Base-by-base conservation (phyloP, 2,329 filamentous ascomycete species). In the Pseudogymnoascus sp. region DNA sequence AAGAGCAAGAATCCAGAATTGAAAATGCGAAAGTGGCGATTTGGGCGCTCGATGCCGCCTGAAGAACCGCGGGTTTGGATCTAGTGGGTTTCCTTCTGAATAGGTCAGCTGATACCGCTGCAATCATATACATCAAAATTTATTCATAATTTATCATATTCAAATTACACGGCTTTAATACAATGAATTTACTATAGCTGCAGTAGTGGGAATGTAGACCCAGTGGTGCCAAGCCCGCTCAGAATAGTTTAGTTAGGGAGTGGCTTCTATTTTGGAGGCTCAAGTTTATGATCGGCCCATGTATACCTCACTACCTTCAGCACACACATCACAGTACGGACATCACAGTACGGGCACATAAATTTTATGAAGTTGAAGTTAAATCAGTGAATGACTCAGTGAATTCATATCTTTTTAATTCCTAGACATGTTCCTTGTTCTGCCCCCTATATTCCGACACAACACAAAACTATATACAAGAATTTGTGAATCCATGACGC, bases 21-120 rank as follows among this genome's bases (percentile, higher is more conserved):
- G 3, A 67, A 56, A 26, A 64, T 37, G 16, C 60, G 64, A 11
- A 64, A 26, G 14, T 65, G 63, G 61, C 40, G 31, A 6, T 22
- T 46, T 16, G 41, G 24, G 8, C 33, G 60, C 7, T 33, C 26
- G 10, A 60, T 59, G n/a, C 19, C 46, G 0, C 62, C 65, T 16
- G 60, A 65, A 2, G 60, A 70, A 35, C 61, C 65, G 2, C 33
- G 56, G 26, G 67, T 28, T 59, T 70, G 66, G 68, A 68, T 69
- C 35, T 65, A 63, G n/a, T 16, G 6, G 40, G 16, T 4, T 22
- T 8, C 41, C 19, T 7, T 50, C 6, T 6, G 7, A 6, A 8
- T 7, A 53, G 4, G 7, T 5, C 24, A 53, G 24, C 10, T 53
- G 24, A 11, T 28, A 28, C 14, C 4, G 14, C 2, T n/a, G 41